Percentiles rank a stretch among this genome's conserved stretches.
These are phyloP conservation scores for Sporothrix curviconia DNA, from an alignment of 2,329 filamentous ascomycete genomes.

Conservation along the genomic window DNA sequence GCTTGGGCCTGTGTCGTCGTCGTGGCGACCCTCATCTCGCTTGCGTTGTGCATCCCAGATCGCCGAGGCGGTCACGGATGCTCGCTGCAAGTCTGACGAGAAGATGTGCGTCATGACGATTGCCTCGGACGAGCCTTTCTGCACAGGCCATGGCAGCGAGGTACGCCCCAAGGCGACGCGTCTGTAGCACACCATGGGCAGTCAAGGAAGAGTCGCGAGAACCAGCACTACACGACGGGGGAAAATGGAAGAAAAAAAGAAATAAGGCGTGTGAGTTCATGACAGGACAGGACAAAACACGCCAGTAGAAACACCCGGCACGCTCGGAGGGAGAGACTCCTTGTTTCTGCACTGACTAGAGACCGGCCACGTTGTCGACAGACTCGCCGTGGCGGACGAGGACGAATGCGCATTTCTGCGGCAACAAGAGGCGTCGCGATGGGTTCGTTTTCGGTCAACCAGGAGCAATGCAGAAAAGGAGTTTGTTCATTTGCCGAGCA, in stretches of 20 bases:
- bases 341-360: conserved; percentile 48
- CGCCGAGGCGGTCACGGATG: conserved; percentile 62
- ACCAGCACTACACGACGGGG: conserved; percentile 52
- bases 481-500: not conserved
- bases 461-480: not conserved
- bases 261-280: conserved; percentile 3
- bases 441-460: not conserved
- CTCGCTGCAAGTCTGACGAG: conserved; percentile 70
- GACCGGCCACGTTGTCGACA: conserved; percentile 75
- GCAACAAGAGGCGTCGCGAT: not conserved
- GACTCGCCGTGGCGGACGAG: conserved; percentile 85
- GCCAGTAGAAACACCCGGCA: not conserved
- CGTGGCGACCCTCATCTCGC: not conserved
- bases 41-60: conserved; percentile 50
- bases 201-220: conserved; percentile 74
- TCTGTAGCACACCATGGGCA: conserved; percentile 73
- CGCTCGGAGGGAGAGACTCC: conserved; percentile 27
- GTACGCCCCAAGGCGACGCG: conserved; percentile 61
- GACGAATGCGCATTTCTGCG: conserved; percentile 54
- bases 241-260: conserved; percentile 27
- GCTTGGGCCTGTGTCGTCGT: not conserved
- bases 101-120: conserved; percentile 57
- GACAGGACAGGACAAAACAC: not conserved
- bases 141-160: conserved; percentile 43
- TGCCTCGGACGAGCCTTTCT: no score